phyloP scores from a whole-genome alignment of 1,284 basidiomycete genomes.

The Moniliella sp. region DNA sequence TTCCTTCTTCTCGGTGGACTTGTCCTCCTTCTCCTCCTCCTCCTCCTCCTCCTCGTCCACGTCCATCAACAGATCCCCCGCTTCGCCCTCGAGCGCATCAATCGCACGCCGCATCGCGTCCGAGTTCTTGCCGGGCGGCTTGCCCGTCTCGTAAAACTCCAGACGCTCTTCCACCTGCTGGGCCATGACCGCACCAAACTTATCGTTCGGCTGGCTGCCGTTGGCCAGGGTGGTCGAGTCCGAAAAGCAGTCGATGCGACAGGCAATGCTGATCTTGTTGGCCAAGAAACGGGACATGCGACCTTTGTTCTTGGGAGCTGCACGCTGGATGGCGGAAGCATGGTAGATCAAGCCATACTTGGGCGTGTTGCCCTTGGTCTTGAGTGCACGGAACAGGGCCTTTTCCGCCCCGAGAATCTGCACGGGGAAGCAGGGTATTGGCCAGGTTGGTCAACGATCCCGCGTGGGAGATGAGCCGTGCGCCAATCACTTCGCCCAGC shows the following conservation, averaged over 20 bases:
- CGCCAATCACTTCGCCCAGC: constrained; percentile 88
- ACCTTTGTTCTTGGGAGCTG: constrained; percentile 85
- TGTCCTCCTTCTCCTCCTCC: constrained; percentile 1
- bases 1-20: constrained; percentile 3
- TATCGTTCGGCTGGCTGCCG: constrained; percentile 47
- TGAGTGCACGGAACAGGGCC: constrained; percentile 86
- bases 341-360: constrained; percentile 96
- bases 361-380: constrained; percentile 95
- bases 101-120: constrained; percentile 74
- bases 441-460: constrained; percentile 79
- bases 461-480: constrained; percentile 83
- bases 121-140: constrained; percentile 59
- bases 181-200: constrained; percentile 81
- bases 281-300: constrained; percentile 91
- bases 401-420: constrained; percentile 97
- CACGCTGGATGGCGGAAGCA: constrained; percentile 57
- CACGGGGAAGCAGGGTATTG: constrained; percentile 92
- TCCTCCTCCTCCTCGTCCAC: too few species aligned
- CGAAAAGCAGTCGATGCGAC: constrained; percentile 86
- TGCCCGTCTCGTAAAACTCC: constrained; percentile 61
- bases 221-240: constrained; percentile 37
- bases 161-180: constrained; percentile 88
- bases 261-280: constrained; percentile 96
- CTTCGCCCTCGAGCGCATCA: constrained; percentile 43
- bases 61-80: constrained; percentile 45